Conservation (phyloP, 805 yeast species). For the Jamesozyma spencerorum region DNA sequence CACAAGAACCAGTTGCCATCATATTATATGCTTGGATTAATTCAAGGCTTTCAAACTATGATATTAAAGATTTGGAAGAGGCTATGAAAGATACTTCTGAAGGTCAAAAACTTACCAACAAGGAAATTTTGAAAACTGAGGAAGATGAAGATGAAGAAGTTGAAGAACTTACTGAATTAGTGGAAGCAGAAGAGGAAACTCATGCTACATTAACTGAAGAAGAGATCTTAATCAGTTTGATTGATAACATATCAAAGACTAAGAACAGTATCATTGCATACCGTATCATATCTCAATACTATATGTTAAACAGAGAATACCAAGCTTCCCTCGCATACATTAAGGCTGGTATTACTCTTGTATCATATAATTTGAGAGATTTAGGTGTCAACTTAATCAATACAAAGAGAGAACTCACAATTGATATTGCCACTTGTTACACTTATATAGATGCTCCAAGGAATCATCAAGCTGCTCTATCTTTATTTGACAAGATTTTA, state of each 20-base stretch:
- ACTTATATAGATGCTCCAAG: constrained; percentile 88
- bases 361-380: constrained; percentile 39
- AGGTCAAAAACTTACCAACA: constrained; percentile 6
- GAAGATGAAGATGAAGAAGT: constrained; percentile 19
- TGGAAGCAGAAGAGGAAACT: constrained; percentile 20
- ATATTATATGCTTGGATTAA: constrained; percentile 52
- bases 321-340: constrained; percentile 52
- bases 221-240: constrained; percentile 42
- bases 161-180: constrained; percentile 18
- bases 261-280: constrained; percentile 48
- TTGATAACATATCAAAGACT: constrained; percentile 41
- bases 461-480: constrained; percentile 65
- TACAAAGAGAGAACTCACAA: constrained; percentile 50
- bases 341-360: constrained; percentile 46
- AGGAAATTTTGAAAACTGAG: constrained; percentile 5
- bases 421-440: constrained; percentile 64
- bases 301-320: constrained; percentile 53
- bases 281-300: constrained; percentile 54
- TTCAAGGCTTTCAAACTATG: constrained; percentile 63
- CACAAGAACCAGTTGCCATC: constrained; percentile 50
- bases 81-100: neutral
- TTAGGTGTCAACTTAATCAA: constrained; percentile 41
- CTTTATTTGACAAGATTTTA: constrained; percentile 57
- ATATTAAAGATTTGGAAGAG: constrained; percentile 24
- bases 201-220: constrained; percentile 28